Evolutionary conservation across 2,329 filamentous ascomycete genomes (phyloP).

Genomic region (Scopulariopsis brevicaulis): DNA sequence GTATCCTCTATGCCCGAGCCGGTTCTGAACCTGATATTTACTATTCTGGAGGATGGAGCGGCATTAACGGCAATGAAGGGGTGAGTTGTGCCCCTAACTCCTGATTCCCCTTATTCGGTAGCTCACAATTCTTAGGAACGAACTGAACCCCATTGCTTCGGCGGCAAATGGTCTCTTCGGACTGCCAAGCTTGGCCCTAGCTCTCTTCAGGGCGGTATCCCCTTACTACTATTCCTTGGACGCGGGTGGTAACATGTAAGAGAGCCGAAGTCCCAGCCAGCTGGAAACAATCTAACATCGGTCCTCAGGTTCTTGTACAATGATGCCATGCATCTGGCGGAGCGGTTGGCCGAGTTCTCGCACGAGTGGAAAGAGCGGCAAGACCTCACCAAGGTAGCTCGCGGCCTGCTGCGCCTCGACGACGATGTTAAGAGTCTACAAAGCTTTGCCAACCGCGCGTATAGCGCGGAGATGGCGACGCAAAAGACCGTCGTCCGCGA

Average conservation of each 20-base stretch:
- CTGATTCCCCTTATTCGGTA: not conserved
- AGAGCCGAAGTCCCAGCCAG: not conserved
- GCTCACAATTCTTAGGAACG: constrained; percentile 16
- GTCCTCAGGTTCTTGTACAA: constrained; percentile 51
- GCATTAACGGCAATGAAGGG: constrained; percentile 38
- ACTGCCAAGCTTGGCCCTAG: constrained; percentile 60
- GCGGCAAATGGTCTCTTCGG: constrained; percentile 60
- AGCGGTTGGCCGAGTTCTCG: constrained; percentile 38
- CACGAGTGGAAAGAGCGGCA: constrained; percentile 39
- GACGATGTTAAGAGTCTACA: constrained; percentile 48
- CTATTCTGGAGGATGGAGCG: constrained; percentile 49
- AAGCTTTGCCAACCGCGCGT: constrained; percentile 50
- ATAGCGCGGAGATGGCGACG: constrained; percentile 46
- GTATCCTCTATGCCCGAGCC: constrained; percentile 80
- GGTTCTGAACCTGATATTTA: constrained; percentile 55
- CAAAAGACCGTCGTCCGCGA: constrained; percentile 52
- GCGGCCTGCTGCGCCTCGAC: constrained; percentile 44
- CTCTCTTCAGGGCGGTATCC: constrained; percentile 70
- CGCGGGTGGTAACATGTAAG: constrained; percentile 53
- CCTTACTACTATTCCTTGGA: constrained; percentile 60
- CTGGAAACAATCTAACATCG: not conserved
- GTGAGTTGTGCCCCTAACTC: constrained; percentile 18
- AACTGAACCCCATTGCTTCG: constrained; percentile 48
- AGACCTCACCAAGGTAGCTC: constrained; percentile 37
- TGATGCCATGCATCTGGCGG: constrained; percentile 52